Percentiles rank a stretch among this genome's conserved stretches.
Conservation (phyloP, 306 rosid genomes). For the Lathyrus oleraceus region DNA sequence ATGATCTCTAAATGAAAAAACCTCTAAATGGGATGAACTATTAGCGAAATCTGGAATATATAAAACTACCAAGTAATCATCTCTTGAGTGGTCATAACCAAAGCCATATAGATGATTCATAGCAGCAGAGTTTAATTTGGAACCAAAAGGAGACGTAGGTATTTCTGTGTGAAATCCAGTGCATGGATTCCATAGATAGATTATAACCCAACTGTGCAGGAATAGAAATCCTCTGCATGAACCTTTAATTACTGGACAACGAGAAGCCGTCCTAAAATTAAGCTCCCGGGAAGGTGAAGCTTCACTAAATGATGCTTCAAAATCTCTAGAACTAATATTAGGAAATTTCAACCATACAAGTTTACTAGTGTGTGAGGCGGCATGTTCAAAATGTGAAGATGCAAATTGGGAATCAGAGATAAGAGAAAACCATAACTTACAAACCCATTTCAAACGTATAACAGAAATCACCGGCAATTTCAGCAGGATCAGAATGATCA, state of each 20-base stretch:
- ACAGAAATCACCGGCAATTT: neutral
- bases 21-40: too few species aligned
- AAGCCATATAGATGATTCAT: neutral
- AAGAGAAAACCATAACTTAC: neutral
- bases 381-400: neutral
- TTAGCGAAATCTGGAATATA: too few species aligned
- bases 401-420: neutral
- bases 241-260: neutral
- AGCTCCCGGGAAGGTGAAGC: too few species aligned
- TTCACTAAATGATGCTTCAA: neutral
- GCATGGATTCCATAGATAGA: neutral
- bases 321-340: neutral
- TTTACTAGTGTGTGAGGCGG: neutral
- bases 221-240: constrained; percentile 5
- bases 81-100: too few species aligned
- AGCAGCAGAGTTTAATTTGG: too few species aligned
- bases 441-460: neutral
- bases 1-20: too few species aligned
- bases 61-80: too few species aligned
- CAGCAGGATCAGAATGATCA: neutral
- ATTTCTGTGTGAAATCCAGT: neutral
- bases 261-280: neutral
- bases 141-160: neutral
- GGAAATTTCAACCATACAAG: neutral
- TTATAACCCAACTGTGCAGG: too few species aligned